These are phyloP conservation scores for Mucuna pruriens DNA, from an alignment of 306 rosid genomes.

Conservation along the genomic window DNA sequence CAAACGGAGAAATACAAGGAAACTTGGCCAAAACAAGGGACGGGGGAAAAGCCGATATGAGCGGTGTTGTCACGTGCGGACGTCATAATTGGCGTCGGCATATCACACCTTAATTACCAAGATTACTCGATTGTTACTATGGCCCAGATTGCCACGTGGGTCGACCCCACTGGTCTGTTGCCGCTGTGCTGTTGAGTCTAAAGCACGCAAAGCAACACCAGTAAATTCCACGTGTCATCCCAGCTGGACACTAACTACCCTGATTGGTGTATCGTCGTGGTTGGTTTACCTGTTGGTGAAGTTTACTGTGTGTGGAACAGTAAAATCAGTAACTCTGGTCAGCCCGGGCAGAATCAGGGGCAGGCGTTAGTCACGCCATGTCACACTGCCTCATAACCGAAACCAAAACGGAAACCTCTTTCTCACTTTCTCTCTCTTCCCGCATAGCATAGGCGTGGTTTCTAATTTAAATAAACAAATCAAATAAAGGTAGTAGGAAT, in stretches of 20 bases:
- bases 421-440: background rate
- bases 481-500: background rate
- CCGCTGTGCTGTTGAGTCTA: slow-evolving; percentile 51
- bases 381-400: slow-evolving; percentile 24
- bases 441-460: slow-evolving; percentile 33
- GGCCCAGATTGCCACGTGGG: slow-evolving; percentile 53
- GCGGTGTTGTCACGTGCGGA: slow-evolving; percentile 49
- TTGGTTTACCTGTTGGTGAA: slow-evolving; percentile 33
- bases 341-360: slow-evolving; percentile 42
- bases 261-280: slow-evolving; percentile 4
- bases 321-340: slow-evolving; percentile 9
- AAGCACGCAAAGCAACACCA: slow-evolving; percentile 48
- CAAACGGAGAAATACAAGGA: slow-evolving; percentile 26
- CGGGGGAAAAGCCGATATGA: slow-evolving; percentile 34
- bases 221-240: slow-evolving; percentile 54
- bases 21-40: slow-evolving; percentile 43
- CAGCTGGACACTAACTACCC: slow-evolving; percentile 45
- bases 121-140: slow-evolving; percentile 34
- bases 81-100: slow-evolving; percentile 60
- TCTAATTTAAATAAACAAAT: slow-evolving; percentile 29
- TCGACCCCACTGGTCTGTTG: slow-evolving; percentile 27
- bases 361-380: slow-evolving; percentile 54
- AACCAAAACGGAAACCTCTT: too few relatives aligned
- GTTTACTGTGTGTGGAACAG: background rate
- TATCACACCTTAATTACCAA: slow-evolving; percentile 52